A percentile compares a stretch with the other conserved stretches of the same genome.
These are phyloP conservation scores for Tubosaeta sp. DNA, from an alignment of 768 basidiomycete genomes.

Conservation along the genomic window DNA sequence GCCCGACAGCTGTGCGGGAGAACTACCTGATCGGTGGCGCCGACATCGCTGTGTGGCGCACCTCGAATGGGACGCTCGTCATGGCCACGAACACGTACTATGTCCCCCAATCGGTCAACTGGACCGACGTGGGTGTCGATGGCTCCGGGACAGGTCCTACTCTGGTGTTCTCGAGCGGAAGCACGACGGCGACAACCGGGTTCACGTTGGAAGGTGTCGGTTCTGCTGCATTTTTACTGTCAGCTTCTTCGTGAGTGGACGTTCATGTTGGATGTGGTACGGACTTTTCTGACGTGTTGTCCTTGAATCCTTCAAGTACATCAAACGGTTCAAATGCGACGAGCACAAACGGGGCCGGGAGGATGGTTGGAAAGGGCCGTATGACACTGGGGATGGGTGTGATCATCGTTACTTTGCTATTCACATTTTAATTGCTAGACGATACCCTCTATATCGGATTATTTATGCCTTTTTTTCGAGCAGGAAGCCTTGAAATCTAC, in stretches of 20 bases:
- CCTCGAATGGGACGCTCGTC: conserved; percentile 41
- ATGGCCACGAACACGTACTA: conserved; percentile 51
- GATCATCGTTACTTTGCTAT: neutral
- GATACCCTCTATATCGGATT: neutral
- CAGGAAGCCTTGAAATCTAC: too few species aligned
- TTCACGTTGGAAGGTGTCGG: conserved; percentile 15
- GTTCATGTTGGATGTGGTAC: neutral
- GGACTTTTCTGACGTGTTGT: neutral
- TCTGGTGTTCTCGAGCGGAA: conserved; percentile 14
- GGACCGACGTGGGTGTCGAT: conserved; percentile 26
- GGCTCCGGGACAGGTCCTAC: neutral
- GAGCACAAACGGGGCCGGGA: neutral
- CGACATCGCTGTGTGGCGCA: conserved; percentile 51
- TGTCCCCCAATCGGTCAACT: conserved; percentile 29
- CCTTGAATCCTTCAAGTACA: neutral
- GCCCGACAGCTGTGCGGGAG: conserved; percentile 35
- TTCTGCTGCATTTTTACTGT: conserved; percentile 17
- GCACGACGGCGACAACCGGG: conserved; percentile 9
- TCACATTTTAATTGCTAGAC: neutral
- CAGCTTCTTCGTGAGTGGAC: conserved; percentile 12
- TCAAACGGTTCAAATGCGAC: neutral
- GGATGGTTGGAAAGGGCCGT: neutral
- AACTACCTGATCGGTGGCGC: conserved; percentile 40
- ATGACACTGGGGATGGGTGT: neutral
- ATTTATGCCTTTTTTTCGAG: neutral